phyloP scores from a whole-genome alignment of 371 early-diverging fungal species.

The Lichtheimia corymbifera region DNA sequence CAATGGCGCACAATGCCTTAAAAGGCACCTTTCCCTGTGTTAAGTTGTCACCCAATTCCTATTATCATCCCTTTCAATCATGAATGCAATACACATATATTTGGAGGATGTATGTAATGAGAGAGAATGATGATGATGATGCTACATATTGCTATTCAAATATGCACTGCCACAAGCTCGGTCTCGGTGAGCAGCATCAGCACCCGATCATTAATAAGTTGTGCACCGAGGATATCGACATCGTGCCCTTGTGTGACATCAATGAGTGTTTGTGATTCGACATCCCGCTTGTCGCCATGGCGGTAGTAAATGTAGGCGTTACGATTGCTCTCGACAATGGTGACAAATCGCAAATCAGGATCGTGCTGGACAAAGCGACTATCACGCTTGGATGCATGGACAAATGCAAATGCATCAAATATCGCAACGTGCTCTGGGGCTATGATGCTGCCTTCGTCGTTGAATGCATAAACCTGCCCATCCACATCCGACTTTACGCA shows the following conservation, averaged over 20 bases:
- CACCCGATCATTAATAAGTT: constrained; percentile 38
- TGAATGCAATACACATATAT: no score
- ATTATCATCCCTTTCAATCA: no score
- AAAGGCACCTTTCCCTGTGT: no score
- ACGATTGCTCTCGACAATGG: constrained; percentile 70
- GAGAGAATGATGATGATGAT: no score
- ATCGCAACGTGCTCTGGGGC: constrained; percentile 55
- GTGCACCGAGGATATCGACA: constrained; percentile 52
- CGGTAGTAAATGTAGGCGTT: constrained; percentile 71
- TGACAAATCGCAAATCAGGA: constrained; percentile 48
- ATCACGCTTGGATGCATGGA: constrained; percentile 82
- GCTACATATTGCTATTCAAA: neutral
- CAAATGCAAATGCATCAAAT: constrained; percentile 77
- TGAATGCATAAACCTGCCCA: constrained; percentile 60
- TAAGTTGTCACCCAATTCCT: no score
- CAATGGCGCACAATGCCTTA: no score
- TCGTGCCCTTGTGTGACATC: constrained; percentile 40
- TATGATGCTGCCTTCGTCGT: constrained; percentile 17
- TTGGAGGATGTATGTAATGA: no score
- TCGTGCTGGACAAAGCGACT: constrained; percentile 62
- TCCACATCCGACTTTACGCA: constrained; percentile 78
- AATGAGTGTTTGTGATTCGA: constrained; percentile 41
- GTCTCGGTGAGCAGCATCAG: constrained; percentile 55
- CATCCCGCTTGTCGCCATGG: constrained; percentile 26
- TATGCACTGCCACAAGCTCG: constrained; percentile 23